phyloP scores from a whole-genome alignment of 805 yeast genomes.

The Jamesozyma rosinii region DNA sequence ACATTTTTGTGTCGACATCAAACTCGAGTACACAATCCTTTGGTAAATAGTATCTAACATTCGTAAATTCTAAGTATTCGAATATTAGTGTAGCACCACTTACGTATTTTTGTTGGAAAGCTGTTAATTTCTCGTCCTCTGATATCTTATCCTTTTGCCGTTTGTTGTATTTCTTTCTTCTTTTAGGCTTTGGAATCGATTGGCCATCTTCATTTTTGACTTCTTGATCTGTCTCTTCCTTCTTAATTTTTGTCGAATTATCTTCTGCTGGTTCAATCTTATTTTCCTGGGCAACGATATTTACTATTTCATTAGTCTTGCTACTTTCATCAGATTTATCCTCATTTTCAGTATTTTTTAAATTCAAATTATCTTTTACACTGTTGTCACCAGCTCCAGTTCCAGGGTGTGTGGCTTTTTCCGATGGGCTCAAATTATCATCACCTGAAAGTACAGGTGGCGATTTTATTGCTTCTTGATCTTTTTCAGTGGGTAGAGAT shows the following conservation, averaged over 20 bases:
- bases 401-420: too few relatives aligned
- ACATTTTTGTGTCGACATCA: conserved; percentile 22
- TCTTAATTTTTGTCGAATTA: conserved; percentile 1
- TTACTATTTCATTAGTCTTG: too few relatives aligned
- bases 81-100: conserved; percentile 66
- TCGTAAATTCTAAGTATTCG: conserved; percentile 75
- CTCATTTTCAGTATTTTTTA: too few relatives aligned
- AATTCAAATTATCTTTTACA: too few relatives aligned
- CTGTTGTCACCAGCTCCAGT: too few relatives aligned
- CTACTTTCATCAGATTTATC: too few relatives aligned
- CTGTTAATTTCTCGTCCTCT: conserved; percentile 50
- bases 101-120: conserved; percentile 66
- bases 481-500: too few relatives aligned
- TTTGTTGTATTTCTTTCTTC: conserved; percentile 1
- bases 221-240: conserved; percentile 3
- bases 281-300: too few relatives aligned
- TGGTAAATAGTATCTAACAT: conserved; percentile 67
- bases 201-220: conserved; percentile 1
- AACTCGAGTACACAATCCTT: conserved; percentile 64
- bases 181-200: neutral
- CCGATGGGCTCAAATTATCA: too few relatives aligned
- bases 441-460: too few relatives aligned
- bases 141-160: conserved; percentile 10
- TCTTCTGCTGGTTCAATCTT: too few relatives aligned
- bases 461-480: too few relatives aligned